phyloP scores from a whole-genome alignment of 164 flowering plant species.

The Vitis rupestris region DNA sequence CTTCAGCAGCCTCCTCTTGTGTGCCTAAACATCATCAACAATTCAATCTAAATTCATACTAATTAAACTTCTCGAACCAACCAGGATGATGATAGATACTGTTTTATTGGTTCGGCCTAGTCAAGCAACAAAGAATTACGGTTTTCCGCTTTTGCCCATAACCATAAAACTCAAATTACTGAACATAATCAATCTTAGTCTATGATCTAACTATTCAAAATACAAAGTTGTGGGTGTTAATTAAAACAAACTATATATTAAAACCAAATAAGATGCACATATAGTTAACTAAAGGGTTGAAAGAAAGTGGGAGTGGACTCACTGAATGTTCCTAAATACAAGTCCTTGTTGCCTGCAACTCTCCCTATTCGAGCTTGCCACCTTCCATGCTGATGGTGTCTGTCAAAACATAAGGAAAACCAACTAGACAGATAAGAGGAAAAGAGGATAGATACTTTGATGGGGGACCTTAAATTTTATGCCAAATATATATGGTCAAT shows the following conservation, averaged over 20 bases:
- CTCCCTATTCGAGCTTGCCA: constrained; percentile 96
- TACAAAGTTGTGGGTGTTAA: no score
- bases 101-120: no score
- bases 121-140: no score
- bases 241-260: no score
- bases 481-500: background rate
- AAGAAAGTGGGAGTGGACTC: constrained; percentile 20
- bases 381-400: constrained; percentile 93
- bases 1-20: constrained; percentile 92
- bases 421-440: constrained; percentile 4
- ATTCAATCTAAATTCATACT: no score
- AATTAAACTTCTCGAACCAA: no score
- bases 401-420: constrained; percentile 22
- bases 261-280: background rate
- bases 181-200: no score
- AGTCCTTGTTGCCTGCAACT: constrained; percentile 95
- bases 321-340: constrained; percentile 96
- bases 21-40: constrained; percentile 45
- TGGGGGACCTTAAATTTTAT: constrained; percentile 9
- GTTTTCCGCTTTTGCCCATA: no score
- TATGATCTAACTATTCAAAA: no score
- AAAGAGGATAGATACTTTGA: constrained; percentile 6
- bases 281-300: background rate
- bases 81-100: no score
- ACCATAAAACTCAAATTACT: no score